Evolutionary conservation across 345 rosid genomes (phyloP).

Genomic region (Linum lewisii): DNA sequence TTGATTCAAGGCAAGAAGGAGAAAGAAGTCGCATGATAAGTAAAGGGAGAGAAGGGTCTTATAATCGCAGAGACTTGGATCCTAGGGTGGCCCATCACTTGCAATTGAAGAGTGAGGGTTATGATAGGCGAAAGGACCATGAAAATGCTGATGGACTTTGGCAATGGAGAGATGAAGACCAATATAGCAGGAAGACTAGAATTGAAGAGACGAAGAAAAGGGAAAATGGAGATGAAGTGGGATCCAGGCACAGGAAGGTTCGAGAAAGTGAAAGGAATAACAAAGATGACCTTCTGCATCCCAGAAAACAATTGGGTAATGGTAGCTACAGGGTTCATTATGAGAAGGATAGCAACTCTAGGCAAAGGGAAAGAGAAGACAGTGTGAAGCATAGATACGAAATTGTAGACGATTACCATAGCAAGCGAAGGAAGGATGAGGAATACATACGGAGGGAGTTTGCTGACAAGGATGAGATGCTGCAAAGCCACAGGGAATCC

Average conservation of each 20-base stretch:
- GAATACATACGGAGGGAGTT: constrained; percentile 54
- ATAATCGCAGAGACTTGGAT: constrained; percentile 50
- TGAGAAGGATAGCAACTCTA: constrained; percentile 44
- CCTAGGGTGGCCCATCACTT: constrained; percentile 27
- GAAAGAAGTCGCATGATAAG: constrained; percentile 38
- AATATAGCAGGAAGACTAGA: constrained; percentile 43
- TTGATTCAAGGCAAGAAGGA: constrained; percentile 45
- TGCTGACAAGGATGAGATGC: constrained; percentile 49
- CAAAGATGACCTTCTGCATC: constrained; percentile 51
- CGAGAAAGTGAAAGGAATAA: constrained; percentile 56
- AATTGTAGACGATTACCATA: constrained; percentile 44
- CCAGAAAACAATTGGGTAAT: constrained; percentile 67
- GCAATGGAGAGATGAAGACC: constrained; percentile 62
- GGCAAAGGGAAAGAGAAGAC: constrained; percentile 57
- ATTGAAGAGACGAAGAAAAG: constrained; percentile 62
- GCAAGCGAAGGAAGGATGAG: constrained; percentile 73
- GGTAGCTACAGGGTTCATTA: constrained; percentile 42
- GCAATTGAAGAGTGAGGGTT: constrained; percentile 42
- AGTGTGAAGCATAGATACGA: constrained; percentile 47
- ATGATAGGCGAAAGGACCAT: constrained; percentile 61
- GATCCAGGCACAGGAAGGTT: constrained; percentile 60
- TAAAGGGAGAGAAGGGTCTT: constrained; percentile 51
- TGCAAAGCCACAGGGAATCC: constrained; percentile 54
- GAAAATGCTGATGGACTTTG: constrained; percentile 45
- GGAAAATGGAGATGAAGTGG: constrained; percentile 60